These are phyloP conservation scores for Astrephomene gubernaculifera DNA, from an alignment of 139 green algal genomes.

Conservation along the genomic window DNA sequence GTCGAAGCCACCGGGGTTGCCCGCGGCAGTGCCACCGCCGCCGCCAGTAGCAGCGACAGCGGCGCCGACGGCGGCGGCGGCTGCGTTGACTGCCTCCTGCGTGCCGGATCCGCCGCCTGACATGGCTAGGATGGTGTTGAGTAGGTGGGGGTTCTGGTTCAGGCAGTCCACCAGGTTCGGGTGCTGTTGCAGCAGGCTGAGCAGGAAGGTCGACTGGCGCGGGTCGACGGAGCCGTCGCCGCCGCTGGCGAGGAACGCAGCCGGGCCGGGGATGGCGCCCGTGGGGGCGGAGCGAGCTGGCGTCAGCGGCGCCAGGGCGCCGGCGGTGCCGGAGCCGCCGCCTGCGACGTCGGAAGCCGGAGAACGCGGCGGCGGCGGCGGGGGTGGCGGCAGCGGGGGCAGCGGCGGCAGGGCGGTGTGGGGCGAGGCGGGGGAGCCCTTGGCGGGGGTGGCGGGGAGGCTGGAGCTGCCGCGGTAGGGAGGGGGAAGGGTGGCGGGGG, in stretches of 20 bases:
- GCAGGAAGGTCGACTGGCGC: neutral
- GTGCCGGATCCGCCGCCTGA: neutral
- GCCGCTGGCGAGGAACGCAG: too few species aligned
- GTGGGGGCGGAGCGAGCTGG: neutral
- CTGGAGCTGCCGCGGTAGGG: conserved; percentile 17
- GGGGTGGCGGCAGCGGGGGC: neutral
- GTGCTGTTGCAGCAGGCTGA: conserved; percentile 24
- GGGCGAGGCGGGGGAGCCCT: neutral
- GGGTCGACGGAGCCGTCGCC: neutral
- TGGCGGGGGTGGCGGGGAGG: conserved; percentile 8
- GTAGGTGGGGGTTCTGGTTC: conserved; percentile 13
- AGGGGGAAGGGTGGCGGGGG: neutral
- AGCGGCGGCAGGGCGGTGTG: neutral
- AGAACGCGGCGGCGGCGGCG: neutral
- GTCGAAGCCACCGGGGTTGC: neutral
- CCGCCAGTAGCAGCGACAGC: neutral
- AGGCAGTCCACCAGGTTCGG: conserved; percentile 23
- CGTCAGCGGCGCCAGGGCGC: conserved; percentile 11
- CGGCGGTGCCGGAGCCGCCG: neutral
- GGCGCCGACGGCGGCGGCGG: neutral
- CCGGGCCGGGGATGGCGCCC: neutral
- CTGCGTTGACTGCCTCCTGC: neutral
- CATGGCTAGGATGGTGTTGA: conserved; percentile 6
- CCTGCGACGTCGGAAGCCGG: neutral
- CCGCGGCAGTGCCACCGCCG: neutral